Conservation (phyloP, 176 grass and related monocot species). For the Tillandsia fasciculata region DNA sequence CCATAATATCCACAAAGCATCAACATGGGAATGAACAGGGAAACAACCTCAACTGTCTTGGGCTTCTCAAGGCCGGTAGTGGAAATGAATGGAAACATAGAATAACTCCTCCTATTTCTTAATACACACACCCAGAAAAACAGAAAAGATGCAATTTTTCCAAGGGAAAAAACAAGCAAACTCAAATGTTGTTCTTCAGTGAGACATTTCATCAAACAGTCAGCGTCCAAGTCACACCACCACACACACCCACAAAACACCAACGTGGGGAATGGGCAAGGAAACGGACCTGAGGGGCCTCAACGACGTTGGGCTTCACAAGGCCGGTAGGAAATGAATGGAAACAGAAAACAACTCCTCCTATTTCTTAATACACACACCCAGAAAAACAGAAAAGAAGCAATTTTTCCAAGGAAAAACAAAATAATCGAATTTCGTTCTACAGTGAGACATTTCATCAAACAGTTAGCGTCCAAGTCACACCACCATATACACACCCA, state of each 20-base stretch:
- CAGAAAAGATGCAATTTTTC: background rate
- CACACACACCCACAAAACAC: no score
- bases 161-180: background rate
- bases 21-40: background rate
- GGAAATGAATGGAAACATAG: background rate
- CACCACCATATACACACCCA: no score
- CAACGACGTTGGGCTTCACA: slow-evolving; percentile 54
- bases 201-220: slow-evolving; percentile 17
- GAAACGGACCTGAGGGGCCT: slow-evolving; percentile 41
- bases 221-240: background rate
- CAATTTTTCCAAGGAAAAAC: background rate
- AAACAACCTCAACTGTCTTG: slow-evolving; percentile 1
- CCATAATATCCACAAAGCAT: background rate
- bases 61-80: no score
- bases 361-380: background rate
- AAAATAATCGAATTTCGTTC: background rate
- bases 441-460: slow-evolving; percentile 6
- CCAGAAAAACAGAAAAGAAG: slow-evolving; percentile 1
- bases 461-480: slow-evolving; percentile 15
- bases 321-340: slow-evolving; percentile 37
- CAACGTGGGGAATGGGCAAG: no score
- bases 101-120: background rate
- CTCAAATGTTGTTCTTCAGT: background rate
- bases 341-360: background rate
- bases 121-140: background rate